Base-by-base conservation (phyloP, 78 protist species). In the Dictyostelium firmibasis region DNA sequence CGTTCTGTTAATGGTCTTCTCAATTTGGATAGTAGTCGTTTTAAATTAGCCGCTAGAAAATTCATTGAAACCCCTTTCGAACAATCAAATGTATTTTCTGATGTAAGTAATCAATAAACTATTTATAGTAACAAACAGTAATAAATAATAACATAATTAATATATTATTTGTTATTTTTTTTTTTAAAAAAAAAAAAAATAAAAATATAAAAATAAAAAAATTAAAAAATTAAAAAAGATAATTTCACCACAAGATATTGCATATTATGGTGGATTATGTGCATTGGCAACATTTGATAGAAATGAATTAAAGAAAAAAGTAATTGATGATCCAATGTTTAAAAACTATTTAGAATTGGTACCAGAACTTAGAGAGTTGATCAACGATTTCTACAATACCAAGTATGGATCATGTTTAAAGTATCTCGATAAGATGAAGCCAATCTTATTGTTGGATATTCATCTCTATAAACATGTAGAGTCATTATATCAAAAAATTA, bases 241-340 rank as follows among this genome's bases (percentile, higher is more conserved):
- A 4, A 18, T 83, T 10, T 70, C 97, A 14, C 75, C 86, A 57
- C 96, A 85, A 33, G 99, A 98, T 94, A 81, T 98, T 31, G 99
- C 98, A 1, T 13, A 86, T 23, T 96, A 94, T 93, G 98, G 98
- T 44, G 98, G 96, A 2, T 79, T 98, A 6, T 97, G 98, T 77
- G 97, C 98, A 29, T 95, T 98, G 84, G 99, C 98, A 35, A 81
- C 99, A 25, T 96, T 98, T 86, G 97, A 91, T 81, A 78, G 99
- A 44, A 31, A 31, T 9, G 99, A 98, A 38, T 91, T 97, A 47
- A 47, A 38, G n/a, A 92, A 78, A 36, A 92, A 92, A 23, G 96
- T 89, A 18, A 74, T 86, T 44, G 95, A 92, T 50, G 84, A 91
- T 79, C 31, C 93, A n/a, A 62, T 75, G 20, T 97, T 98, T 85